phyloP scores from a whole-genome alignment of 179 eudicot species.

The Amaranthus tricolor region DNA sequence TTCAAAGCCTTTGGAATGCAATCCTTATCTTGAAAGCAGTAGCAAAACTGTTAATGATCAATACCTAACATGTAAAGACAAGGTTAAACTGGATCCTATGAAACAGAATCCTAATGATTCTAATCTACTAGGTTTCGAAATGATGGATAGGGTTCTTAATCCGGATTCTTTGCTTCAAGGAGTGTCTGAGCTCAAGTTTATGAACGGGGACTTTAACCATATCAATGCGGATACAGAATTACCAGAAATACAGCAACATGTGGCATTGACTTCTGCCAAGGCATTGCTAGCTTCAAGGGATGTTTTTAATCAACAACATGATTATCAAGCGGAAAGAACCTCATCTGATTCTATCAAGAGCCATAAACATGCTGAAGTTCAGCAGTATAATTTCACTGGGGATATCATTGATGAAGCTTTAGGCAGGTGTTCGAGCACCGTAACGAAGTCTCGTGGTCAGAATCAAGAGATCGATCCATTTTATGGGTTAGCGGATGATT shows the following conservation, averaged over 20 bases:
- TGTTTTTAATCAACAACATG: conserved; percentile 19
- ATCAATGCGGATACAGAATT: conserved; percentile 13
- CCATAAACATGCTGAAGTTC: conserved; percentile 23
- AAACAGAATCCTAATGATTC: conserved; percentile 20
- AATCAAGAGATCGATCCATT: conserved; percentile 39
- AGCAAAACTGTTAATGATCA: conserved; percentile 17
- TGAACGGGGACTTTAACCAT: conserved; percentile 18
- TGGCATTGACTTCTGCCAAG: conserved; percentile 17
- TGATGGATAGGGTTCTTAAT: conserved; percentile 20
- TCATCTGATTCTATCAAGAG: conserved; percentile 21
- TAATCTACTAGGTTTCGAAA: conserved; percentile 20
- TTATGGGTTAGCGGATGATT: conserved; percentile 36
- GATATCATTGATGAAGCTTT: conserved; percentile 18
- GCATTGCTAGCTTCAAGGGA: conserved; percentile 14
- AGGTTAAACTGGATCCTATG: conserved; percentile 10
- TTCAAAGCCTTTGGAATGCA: conserved; percentile 28
- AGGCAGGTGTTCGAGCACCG: conserved; percentile 23
- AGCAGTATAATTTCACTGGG: conserved; percentile 19
- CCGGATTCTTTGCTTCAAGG: conserved; percentile 28
- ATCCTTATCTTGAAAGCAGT: conserved; percentile 30
- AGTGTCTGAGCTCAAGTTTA: conserved; percentile 19
- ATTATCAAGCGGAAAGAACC: conserved; percentile 20
- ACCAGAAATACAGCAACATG: conserved; percentile 15
- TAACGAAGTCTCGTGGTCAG: conserved; percentile 29
- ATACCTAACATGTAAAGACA: conserved; percentile 20